phyloP scores from a whole-genome alignment of 2,329 filamentous ascomycete species.

The Alternaria solani region DNA sequence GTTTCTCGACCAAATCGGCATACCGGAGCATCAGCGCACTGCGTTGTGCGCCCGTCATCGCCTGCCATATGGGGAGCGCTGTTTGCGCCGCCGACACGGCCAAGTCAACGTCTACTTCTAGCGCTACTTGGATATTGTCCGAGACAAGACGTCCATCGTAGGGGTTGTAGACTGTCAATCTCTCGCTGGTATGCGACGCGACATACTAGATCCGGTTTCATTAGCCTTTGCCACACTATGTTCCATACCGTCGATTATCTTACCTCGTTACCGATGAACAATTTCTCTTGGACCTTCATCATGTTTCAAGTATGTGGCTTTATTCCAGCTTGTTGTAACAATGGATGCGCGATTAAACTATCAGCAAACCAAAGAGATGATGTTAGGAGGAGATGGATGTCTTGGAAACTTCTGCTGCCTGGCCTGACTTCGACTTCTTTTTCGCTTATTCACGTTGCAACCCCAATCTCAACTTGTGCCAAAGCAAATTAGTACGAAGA shows the following conservation, averaged over 20 bases:
- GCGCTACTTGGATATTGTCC: constrained; percentile 33
- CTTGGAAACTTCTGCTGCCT: not conserved
- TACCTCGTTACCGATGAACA: constrained; percentile 44
- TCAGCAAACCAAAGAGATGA: not conserved
- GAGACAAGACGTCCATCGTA: constrained; percentile 34
- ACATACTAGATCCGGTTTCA: constrained; percentile 25
- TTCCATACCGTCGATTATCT: not conserved
- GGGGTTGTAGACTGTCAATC: constrained; percentile 34
- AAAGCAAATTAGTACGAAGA: not conserved
- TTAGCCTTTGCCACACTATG: not conserved
- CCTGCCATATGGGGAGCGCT: constrained; percentile 34
- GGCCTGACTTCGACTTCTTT: not conserved
- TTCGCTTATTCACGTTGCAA: not conserved
- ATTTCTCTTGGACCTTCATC: constrained; percentile 16
- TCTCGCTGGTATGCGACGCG: constrained; percentile 31
- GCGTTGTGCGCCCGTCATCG: constrained; percentile 31
- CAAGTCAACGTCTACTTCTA: constrained; percentile 34
- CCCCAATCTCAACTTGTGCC: not conserved
- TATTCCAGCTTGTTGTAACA: not conserved
- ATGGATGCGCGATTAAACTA: not conserved
- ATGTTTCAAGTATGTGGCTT: not conserved
- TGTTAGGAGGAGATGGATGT: not conserved
- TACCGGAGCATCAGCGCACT: constrained; percentile 33
- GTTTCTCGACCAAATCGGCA: constrained; percentile 35
- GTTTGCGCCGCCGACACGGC: constrained; percentile 35